A percentile compares a stretch with the other conserved stretches of the same genome.
Conservation (phyloP, 2,329 filamentous ascomycete genomes). For the Alternaria sp. region DNA sequence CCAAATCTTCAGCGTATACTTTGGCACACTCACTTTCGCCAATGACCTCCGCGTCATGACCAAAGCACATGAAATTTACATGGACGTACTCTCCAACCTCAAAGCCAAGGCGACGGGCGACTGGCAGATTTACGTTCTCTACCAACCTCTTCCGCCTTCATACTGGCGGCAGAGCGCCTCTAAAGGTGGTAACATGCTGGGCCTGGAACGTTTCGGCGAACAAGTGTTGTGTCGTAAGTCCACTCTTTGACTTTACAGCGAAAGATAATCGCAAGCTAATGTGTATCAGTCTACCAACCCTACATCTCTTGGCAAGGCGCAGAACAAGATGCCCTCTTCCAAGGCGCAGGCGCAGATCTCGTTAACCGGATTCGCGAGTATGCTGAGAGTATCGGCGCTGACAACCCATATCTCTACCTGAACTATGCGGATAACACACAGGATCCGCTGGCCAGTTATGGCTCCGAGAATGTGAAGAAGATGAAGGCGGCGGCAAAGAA, state of each 20-base stretch:
- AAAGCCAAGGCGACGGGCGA: conserved; percentile 41
- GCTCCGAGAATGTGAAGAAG: conserved; percentile 26
- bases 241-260: accelerated
- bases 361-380: conserved; percentile 26
- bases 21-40: conserved; percentile 41
- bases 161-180: conserved; percentile 45
- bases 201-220: conserved; percentile 40
- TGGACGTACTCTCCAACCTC: conserved; percentile 48
- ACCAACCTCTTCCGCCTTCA: conserved; percentile 53
- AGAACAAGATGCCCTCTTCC: conserved; percentile 31
- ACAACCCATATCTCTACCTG: conserved; percentile 42
- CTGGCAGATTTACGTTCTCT: conserved; percentile 45
- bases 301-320: conserved; percentile 35
- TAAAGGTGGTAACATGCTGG: conserved; percentile 55
- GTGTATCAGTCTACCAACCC: conserved; percentile 24
- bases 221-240: conserved; percentile 31
- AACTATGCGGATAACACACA: conserved; percentile 44
- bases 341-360: conserved; percentile 26
- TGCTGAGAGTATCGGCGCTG: conserved; percentile 30
- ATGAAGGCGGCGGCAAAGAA: conserved; percentile 31
- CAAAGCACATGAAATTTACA: conserved; percentile 53
- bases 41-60: conserved; percentile 49
- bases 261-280: neutral
- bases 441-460: conserved; percentile 35
- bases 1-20: conserved; percentile 22